phyloP scores from a whole-genome alignment of 345 rosid genomes.

The Eucalyptus fibrosa region DNA sequence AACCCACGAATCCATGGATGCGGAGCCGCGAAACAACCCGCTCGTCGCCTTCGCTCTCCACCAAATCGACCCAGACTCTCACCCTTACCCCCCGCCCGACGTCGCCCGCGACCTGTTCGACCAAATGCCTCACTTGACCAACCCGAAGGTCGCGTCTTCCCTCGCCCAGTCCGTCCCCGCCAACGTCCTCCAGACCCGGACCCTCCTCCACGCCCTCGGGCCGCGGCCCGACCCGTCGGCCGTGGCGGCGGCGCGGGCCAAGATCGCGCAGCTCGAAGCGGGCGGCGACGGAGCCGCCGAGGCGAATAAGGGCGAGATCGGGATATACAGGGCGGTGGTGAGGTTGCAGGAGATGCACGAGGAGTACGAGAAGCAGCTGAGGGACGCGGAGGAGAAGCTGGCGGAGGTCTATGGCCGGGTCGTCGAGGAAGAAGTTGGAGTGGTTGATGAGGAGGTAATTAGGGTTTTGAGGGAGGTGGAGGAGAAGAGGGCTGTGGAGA shows the following conservation, averaged over 20 bases:
- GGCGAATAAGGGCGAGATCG: constrained; percentile 20
- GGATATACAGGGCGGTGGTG: constrained; percentile 35
- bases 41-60: constrained; percentile 52
- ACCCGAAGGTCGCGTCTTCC: constrained; percentile 30
- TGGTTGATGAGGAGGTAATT: constrained; percentile 44
- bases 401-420: constrained; percentile 28
- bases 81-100: constrained; percentile 25
- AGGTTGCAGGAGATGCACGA: constrained; percentile 59
- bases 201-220: constrained; percentile 55
- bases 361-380: constrained; percentile 46
- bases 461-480: constrained; percentile 37
- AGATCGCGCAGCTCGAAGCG: constrained; percentile 33
- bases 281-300: constrained; percentile 24
- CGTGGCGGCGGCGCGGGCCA: constrained; percentile 46
- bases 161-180: constrained; percentile 41
- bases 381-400: constrained; percentile 56
- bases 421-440: constrained; percentile 14
- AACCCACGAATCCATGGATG: constrained; percentile 24
- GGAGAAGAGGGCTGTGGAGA: constrained; percentile 24
- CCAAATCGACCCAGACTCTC: constrained; percentile 14
- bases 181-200: constrained; percentile 33
- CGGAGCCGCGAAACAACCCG: constrained; percentile 36
- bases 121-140: constrained; percentile 29
- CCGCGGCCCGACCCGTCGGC: constrained; percentile 64
- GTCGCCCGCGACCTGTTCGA: constrained; percentile 11